phyloP scores from a whole-genome alignment of 768 basidiomycete genomes.

The Serendipita vermifera region DNA sequence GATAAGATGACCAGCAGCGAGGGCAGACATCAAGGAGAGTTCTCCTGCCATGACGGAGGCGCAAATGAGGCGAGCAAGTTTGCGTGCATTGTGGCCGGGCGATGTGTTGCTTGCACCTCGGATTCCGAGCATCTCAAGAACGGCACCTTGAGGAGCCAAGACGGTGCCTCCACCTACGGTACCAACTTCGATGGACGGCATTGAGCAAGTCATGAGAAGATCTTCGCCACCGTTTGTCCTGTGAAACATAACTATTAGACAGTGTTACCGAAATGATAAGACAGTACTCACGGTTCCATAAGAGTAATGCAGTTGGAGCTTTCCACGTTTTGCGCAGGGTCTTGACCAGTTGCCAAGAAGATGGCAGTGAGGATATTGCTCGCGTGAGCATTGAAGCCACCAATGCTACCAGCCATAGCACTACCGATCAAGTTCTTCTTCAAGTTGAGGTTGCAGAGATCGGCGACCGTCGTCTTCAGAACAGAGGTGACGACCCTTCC shows the following conservation, averaged over 20 bases:
- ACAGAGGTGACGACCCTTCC: slow-evolving; percentile 80
- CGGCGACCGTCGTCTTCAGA: slow-evolving; percentile 88
- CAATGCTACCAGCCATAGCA: slow-evolving; percentile 96
- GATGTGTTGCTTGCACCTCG: slow-evolving; percentile 75
- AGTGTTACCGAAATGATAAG: slow-evolving; percentile 7
- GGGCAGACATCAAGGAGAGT: slow-evolving; percentile 76
- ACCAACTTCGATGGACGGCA: slow-evolving; percentile 99
- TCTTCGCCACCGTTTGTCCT: slow-evolving; percentile 84
- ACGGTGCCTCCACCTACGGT: slow-evolving; percentile 96
- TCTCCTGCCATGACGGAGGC: slow-evolving; percentile 97
- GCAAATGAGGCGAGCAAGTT: slow-evolving; percentile 78
- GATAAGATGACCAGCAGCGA: slow-evolving; percentile 91
- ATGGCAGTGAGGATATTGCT: slow-evolving; percentile 94
- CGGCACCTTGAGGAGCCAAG: slow-evolving; percentile 75
- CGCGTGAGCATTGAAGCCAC: slow-evolving; percentile 97
- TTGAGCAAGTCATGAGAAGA: slow-evolving; percentile 81
- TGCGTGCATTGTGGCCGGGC: slow-evolving; percentile 83
- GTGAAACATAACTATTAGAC: slow-evolving; percentile 11
- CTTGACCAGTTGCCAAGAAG: slow-evolving; percentile 93
- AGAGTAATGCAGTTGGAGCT: slow-evolving; percentile 97
- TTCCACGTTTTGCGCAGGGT: slow-evolving; percentile 98
- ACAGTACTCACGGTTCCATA: slow-evolving; percentile 82
- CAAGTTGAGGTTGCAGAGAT: slow-evolving; percentile 76
- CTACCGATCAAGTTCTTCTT: slow-evolving; percentile 98
- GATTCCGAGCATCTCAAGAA: slow-evolving; percentile 89